phyloP scores from a whole-genome alignment of 495 filamentous ascomycete genomes.

The Aspergillus leporis region DNA sequence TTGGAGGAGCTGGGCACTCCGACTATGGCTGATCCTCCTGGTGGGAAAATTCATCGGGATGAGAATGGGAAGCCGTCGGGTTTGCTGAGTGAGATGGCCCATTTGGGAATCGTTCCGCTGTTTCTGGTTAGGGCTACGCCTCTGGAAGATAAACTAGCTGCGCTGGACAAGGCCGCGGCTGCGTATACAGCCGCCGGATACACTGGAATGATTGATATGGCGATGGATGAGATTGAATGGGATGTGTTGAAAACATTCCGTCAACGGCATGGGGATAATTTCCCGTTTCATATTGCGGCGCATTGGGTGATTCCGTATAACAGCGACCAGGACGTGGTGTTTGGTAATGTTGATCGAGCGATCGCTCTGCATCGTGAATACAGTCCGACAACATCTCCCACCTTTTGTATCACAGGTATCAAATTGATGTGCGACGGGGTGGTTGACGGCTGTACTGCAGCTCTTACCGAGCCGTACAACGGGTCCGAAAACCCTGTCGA shows the following conservation, averaged over 20 bases:
- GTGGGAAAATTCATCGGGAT: slow-evolving; percentile 58
- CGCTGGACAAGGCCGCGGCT: slow-evolving; percentile 48
- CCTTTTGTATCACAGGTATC: slow-evolving; percentile 56
- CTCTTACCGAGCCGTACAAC: slow-evolving; percentile 54
- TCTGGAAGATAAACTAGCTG: slow-evolving; percentile 53
- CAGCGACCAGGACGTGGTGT: slow-evolving; percentile 38
- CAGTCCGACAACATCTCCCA: slow-evolving; percentile 45
- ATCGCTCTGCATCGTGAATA: slow-evolving; percentile 47
- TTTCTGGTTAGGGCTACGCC: slow-evolving; percentile 52
- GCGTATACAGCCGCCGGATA: slow-evolving; percentile 58
- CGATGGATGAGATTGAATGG: slow-evolving; percentile 66
- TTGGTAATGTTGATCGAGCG: slow-evolving; percentile 54
- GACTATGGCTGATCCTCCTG: slow-evolving; percentile 50
- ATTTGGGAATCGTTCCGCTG: slow-evolving; percentile 59
- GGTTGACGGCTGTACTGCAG: slow-evolving; percentile 62
- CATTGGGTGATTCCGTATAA: slow-evolving; percentile 62
- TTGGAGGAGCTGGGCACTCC: slow-evolving; percentile 52
- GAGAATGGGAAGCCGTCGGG: slow-evolving; percentile 52
- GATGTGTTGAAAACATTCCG: slow-evolving; percentile 52
- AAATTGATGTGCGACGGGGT: slow-evolving; percentile 64
- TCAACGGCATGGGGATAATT: slow-evolving; percentile 33
- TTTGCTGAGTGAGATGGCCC: slow-evolving; percentile 58
- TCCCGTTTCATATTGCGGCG: slow-evolving; percentile 59
- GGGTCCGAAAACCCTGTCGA: slow-evolving; percentile 43
- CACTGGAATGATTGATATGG: slow-evolving; percentile 68